Conservation (phyloP, 2,329 filamentous ascomycete genomes). For the Colletotrichum sp. region DNA sequence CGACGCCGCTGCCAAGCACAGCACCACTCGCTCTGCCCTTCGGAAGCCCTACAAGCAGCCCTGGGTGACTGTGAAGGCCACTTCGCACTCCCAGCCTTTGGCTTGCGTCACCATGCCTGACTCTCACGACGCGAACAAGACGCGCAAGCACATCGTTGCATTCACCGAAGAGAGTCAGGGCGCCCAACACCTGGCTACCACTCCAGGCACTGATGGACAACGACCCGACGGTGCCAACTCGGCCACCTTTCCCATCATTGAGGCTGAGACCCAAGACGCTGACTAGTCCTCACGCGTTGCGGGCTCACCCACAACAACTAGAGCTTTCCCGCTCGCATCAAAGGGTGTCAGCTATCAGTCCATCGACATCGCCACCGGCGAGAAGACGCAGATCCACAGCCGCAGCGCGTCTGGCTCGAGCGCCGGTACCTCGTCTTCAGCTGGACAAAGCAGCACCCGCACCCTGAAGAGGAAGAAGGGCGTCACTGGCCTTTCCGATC, state of each 20-base stretch:
- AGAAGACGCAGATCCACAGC: not conserved
- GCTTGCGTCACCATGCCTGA: not conserved
- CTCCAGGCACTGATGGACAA: not conserved
- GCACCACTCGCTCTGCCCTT: not conserved
- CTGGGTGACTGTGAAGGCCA: not conserved
- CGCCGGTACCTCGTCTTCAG: not conserved
- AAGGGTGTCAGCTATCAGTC: not conserved
- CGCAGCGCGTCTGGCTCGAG: not conserved
- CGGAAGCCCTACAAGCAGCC: not conserved
- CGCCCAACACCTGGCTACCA: not conserved
- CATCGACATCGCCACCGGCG: not conserved
- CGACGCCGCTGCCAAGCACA: not conserved
- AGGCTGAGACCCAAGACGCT: not conserved
- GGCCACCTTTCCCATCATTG: no score
- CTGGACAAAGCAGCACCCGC: not conserved
- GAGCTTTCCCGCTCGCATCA: not conserved
- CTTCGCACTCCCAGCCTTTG: not conserved
- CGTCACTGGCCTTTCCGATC: not conserved
- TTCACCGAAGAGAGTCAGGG: not conserved
- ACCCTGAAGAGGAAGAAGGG: not conserved
- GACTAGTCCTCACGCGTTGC: not conserved
- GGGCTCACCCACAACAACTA: not conserved
- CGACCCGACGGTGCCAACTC: not conserved
- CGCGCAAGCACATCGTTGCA: not conserved
- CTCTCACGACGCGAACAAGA: not conserved